phyloP scores from a whole-genome alignment of 2,329 filamentous ascomycete species.

The Aureobasidium sp. region DNA sequence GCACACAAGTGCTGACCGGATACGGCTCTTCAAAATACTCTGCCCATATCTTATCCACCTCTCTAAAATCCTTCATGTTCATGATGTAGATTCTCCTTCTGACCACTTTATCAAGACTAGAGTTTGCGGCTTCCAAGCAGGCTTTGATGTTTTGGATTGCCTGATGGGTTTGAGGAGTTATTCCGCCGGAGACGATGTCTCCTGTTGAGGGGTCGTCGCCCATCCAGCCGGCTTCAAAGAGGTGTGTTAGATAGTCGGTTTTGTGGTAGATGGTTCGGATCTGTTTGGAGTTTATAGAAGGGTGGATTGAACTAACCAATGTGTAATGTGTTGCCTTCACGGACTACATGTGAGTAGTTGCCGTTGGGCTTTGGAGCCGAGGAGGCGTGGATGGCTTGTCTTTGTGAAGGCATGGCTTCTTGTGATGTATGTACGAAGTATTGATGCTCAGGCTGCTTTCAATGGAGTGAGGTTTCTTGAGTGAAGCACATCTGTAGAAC shows the following conservation, averaged over 20 bases:
- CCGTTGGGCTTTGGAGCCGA: conserved; percentile 20
- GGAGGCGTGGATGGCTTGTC: conserved; percentile 15
- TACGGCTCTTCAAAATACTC: conserved; percentile 16
- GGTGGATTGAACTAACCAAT: not conserved
- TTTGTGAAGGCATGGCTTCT: not conserved
- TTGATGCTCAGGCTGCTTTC: too few species aligned
- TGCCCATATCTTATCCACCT: conserved; percentile 18
- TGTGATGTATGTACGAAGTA: too few species aligned
- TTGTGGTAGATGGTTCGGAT: too few species aligned
- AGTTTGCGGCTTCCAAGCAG: conserved; percentile 19
- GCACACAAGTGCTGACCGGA: conserved; percentile 21
- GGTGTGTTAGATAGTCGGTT: not conserved
- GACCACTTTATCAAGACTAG: conserved; percentile 18
- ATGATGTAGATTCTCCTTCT: conserved; percentile 19
- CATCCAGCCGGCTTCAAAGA: conserved; percentile 21
- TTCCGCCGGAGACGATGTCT: conserved; percentile 20
- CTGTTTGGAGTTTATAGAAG: not conserved
- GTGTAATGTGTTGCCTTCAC: conserved; percentile 17
- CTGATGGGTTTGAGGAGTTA: conserved; percentile 19
- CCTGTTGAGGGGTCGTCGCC: conserved; percentile 21
- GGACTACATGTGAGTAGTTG: conserved; percentile 21
- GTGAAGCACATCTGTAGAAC: not conserved
- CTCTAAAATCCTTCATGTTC: conserved; percentile 18
- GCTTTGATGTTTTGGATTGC: conserved; percentile 19
- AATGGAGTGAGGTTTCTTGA: not conserved